A percentile compares a stretch with the other conserved stretches of the same genome.
phyloP scores from a whole-genome alignment of 1,284 basidiomycete genomes.

The Hortiboletus rubellus region DNA sequence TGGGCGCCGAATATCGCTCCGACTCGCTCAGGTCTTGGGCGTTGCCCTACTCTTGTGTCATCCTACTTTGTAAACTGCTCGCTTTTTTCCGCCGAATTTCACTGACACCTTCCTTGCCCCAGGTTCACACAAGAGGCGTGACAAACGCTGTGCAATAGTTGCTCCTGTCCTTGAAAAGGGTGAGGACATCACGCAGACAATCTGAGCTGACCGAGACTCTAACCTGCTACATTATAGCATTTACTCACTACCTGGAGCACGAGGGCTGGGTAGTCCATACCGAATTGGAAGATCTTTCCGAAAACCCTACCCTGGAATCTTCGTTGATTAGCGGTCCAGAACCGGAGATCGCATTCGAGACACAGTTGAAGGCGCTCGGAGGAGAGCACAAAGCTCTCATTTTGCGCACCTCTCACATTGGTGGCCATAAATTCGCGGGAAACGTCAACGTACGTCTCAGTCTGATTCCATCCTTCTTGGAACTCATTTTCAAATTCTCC shows the following conservation, averaged over 20 bases:
- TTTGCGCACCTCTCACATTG: slow-evolving; percentile 84
- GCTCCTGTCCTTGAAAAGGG: slow-evolving; percentile 81
- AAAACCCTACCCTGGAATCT: slow-evolving; percentile 55
- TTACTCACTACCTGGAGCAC: slow-evolving; percentile 57
- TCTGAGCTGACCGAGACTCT: neutral
- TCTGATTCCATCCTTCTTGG: neutral
- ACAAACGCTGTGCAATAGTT: slow-evolving; percentile 86
- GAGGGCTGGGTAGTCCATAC: slow-evolving; percentile 77
- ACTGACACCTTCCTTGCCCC: slow-evolving; percentile 5
- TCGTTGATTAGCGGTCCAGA: slow-evolving; percentile 41
- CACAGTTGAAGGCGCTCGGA: slow-evolving; percentile 53
- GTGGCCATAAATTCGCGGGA: slow-evolving; percentile 90
- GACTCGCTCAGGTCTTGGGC: slow-evolving; percentile 65
- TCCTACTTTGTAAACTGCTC: slow-evolving; percentile 67
- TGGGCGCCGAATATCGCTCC: slow-evolving; percentile 43
- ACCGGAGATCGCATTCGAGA: slow-evolving; percentile 38
- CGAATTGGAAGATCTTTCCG: slow-evolving; percentile 66
- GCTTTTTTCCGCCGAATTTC: neutral
- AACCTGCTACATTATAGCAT: slow-evolving; percentile 43
- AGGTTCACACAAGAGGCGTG: slow-evolving; percentile 91
- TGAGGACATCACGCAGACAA: slow-evolving; percentile 28
- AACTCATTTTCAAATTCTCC: neutral
- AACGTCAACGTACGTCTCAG: slow-evolving; percentile 72
- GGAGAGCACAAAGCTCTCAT: slow-evolving; percentile 67
- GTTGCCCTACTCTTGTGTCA: slow-evolving; percentile 72